phyloP scores from a whole-genome alignment of 805 yeast species.

The Candida nitratophila region DNA sequence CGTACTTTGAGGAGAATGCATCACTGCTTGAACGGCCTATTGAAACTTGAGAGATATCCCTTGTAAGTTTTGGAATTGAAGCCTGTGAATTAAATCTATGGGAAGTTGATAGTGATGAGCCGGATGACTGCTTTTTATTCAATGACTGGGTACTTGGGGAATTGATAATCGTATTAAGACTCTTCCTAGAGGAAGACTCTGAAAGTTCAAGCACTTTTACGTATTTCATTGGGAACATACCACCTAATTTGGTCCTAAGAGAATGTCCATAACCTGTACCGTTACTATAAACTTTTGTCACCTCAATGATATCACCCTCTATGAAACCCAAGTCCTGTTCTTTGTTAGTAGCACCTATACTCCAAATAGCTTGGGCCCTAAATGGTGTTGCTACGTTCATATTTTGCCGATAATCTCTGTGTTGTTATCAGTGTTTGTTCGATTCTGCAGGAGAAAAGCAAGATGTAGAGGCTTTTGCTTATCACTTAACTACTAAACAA shows the following conservation, averaged over 20 bases:
- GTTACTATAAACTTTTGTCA: constrained; percentile 60
- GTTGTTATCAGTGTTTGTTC: no score
- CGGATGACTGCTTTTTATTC: not conserved
- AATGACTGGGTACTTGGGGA: not conserved
- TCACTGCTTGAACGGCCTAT: not conserved
- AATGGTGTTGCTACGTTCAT: constrained; percentile 14
- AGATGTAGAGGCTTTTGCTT: no score
- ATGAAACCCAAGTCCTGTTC: constrained; percentile 81
- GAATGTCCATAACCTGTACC: constrained; percentile 92
- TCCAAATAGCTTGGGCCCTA: constrained; percentile 55
- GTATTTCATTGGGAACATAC: constrained; percentile 83
- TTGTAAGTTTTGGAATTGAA: not conserved
- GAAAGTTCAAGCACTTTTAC: constrained; percentile 48
- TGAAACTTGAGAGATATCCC: not conserved
- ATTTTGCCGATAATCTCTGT: no score
- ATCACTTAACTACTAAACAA: no score
- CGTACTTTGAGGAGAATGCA: constrained; percentile 5
- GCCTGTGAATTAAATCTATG: not conserved
- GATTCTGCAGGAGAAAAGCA: no score
- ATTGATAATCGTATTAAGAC: constrained; percentile 4
- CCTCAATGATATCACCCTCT: constrained; percentile 90
- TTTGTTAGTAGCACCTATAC: constrained; percentile 91
- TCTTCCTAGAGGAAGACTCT: constrained; percentile 13
- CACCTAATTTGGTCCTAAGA: constrained; percentile 72
- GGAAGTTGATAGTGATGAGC: not conserved